Conservation (phyloP, 371 early-diverging fungal species). For the Rhizomucor miehei region DNA sequence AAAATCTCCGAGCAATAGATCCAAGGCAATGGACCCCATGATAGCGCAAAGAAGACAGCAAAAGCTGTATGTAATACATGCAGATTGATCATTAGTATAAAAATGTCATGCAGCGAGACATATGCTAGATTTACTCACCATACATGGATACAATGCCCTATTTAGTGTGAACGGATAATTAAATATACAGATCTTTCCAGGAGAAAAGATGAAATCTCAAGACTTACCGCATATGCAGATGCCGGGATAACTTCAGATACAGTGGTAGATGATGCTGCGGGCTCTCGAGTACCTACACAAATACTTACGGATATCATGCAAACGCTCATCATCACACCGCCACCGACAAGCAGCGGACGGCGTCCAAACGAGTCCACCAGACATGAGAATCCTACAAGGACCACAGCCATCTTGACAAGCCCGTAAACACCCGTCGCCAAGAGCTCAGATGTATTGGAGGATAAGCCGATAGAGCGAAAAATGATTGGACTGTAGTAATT, state of each 20-base stretch:
- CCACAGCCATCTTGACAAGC: constrained; percentile 19
- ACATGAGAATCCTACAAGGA: constrained; percentile 14
- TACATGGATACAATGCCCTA: constrained; percentile 36
- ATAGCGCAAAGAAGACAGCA: constrained; percentile 29
- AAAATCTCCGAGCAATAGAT: constrained; percentile 61
- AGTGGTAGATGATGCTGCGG: background rate
- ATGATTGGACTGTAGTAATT: constrained; percentile 20
- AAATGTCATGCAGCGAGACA: background rate
- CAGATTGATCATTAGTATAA: background rate
- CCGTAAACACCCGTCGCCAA: constrained; percentile 27
- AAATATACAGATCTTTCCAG: background rate
- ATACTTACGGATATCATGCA: constrained; percentile 17
- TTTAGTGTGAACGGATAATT: background rate
- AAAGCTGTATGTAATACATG: no score
- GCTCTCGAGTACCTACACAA: constrained; percentile 13
- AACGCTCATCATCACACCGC: constrained; percentile 10
- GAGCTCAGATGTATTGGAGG: constrained; percentile 15
- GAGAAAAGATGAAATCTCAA: background rate
- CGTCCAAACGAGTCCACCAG: constrained; percentile 18
- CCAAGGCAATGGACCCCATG: constrained; percentile 42
- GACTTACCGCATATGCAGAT: constrained; percentile 17
- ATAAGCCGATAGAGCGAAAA: constrained; percentile 17
- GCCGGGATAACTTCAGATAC: constrained; percentile 4
- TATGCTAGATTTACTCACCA: constrained; percentile 17
- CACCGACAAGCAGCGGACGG: constrained; percentile 12